Percentiles rank a stretch among this genome's conserved stretches.
phyloP scores from a whole-genome alignment of 176 grass and related monocot genomes.

The Oryza rufipogon region DNA sequence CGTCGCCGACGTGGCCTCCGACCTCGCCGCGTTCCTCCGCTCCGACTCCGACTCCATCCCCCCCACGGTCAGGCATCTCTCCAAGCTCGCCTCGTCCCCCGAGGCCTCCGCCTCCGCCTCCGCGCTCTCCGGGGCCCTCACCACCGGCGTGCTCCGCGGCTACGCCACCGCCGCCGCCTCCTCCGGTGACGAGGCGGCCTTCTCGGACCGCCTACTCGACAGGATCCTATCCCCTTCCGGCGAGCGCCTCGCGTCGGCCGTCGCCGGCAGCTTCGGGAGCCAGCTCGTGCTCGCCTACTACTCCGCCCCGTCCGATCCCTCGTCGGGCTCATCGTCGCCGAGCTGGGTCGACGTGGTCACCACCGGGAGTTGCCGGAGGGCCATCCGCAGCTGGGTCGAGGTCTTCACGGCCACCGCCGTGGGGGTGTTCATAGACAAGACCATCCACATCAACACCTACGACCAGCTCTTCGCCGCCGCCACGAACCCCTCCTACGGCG shows the following conservation, averaged over 20 bases:
- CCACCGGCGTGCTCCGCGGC: slow-evolving; percentile 54
- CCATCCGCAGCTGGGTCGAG: slow-evolving; percentile 57
- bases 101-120: slow-evolving; percentile 58
- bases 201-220: slow-evolving; percentile 63
- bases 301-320: slow-evolving; percentile 29
- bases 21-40: slow-evolving; percentile 51
- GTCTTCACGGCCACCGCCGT: slow-evolving; percentile 77
- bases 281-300: slow-evolving; percentile 68
- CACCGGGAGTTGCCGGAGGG: slow-evolving; percentile 41
- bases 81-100: slow-evolving; percentile 57
- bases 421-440: slow-evolving; percentile 84
- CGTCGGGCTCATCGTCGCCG: neutral
- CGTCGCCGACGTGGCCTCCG: slow-evolving; percentile 45
- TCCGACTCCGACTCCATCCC: slow-evolving; percentile 60
- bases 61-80: slow-evolving; percentile 55
- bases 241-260: slow-evolving; percentile 61
- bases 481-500: slow-evolving; percentile 71
- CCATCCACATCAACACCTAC: slow-evolving; percentile 93
- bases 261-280: slow-evolving; percentile 65
- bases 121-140: slow-evolving; percentile 59
- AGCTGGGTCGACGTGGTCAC: slow-evolving; percentile 63
- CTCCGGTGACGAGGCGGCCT: neutral
- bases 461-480: slow-evolving; percentile 84
- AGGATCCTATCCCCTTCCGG: slow-evolving; percentile 61
- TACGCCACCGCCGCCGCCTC: slow-evolving; percentile 1